A percentile compares a stretch with the other conserved stretches of the same genome.
phyloP scores from a whole-genome alignment of 2,329 filamentous ascomycete genomes.

The Aspergillus luchuensis region DNA sequence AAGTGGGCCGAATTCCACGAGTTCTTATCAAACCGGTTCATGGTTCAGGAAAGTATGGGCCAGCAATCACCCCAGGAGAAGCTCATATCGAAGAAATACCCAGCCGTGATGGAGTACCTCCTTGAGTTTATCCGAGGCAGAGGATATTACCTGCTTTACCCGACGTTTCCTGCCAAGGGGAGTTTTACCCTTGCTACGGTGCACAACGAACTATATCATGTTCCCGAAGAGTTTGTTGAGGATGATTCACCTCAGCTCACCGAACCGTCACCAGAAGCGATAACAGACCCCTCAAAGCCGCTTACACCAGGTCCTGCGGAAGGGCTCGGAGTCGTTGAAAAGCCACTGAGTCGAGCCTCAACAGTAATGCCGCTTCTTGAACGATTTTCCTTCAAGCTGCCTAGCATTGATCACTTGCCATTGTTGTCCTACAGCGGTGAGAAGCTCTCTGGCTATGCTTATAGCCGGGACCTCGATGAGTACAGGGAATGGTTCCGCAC shows the following conservation, averaged over 20 bases:
- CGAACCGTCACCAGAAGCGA: constrained; percentile 3
- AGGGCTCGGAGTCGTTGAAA: constrained; percentile 23
- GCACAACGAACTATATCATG: constrained; percentile 72
- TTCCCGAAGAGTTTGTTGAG: constrained; percentile 66
- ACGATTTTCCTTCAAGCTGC: constrained; percentile 52
- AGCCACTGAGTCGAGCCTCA: constrained; percentile 40
- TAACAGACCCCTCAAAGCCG: constrained; percentile 21
- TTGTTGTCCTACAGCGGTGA: constrained; percentile 67
- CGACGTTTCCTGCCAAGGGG: constrained; percentile 55
- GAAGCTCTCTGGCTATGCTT: constrained; percentile 34
- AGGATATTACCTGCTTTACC: constrained; percentile 80
- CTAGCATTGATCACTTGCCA: constrained; percentile 55
- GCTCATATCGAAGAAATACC: constrained; percentile 66
- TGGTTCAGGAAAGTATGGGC: constrained; percentile 28
- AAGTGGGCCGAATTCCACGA: constrained; percentile 85
- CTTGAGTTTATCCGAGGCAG: constrained; percentile 74
- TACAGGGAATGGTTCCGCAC: constrained; percentile 63
- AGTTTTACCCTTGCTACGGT: constrained; percentile 65
- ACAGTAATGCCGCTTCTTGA: constrained; percentile 50
- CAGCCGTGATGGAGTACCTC: constrained; percentile 77
- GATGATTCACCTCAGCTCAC: constrained; percentile 8
- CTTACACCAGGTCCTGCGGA: constrained; percentile 18
- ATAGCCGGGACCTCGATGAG: constrained; percentile 48
- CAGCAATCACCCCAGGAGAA: constrained; percentile 45
- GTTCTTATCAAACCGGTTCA: constrained; percentile 68